Percentiles rank a stretch among this genome's conserved stretches.
These are phyloP conservation scores for Platanus orientalis DNA, from an alignment of 164 flowering plant species.

Conservation along the genomic window DNA sequence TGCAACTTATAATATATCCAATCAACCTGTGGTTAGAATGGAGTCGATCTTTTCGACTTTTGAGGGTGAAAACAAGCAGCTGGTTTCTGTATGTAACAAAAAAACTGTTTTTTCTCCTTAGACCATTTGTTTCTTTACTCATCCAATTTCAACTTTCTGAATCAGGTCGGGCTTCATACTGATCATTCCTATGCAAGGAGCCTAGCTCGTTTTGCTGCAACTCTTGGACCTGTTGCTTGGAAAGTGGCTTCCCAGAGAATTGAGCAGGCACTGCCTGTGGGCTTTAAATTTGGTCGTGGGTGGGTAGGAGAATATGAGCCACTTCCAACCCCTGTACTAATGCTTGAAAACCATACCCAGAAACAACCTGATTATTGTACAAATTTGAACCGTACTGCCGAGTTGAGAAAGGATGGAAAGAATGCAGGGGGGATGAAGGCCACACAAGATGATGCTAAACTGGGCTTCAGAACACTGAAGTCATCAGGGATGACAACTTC, in stretches of 20 bases:
- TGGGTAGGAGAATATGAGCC: conserved; percentile 99
- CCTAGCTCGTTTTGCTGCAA: conserved; percentile 88
- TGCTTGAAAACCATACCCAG: conserved; percentile 34
- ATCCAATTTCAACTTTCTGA: conserved; percentile 12
- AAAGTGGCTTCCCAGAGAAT: conserved; percentile 73
- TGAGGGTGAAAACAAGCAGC: conserved; percentile 77
- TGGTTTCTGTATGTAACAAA: conserved; percentile 62
- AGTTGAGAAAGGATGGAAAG: conserved; percentile 25
- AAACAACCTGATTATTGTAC: conserved; percentile 28
- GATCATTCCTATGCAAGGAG: conserved; percentile 90
- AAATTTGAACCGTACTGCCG: conserved; percentile 17
- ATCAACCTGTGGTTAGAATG: conserved; percentile 33
- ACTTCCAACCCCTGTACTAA: conserved; percentile 59
- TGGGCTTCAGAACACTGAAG: conserved; percentile 9
- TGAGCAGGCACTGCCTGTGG: conserved; percentile 71
- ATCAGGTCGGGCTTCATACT: conserved; percentile 86
- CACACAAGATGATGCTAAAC: conserved; percentile 5
- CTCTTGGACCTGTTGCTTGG: conserved; percentile 93
- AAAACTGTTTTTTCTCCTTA: neutral
- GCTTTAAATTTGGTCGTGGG: conserved; percentile 76
- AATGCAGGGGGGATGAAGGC: conserved; percentile 2
- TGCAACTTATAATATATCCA: conserved; percentile 51
- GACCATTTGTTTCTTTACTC: conserved; percentile 7
- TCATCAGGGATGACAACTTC: conserved; percentile 5
- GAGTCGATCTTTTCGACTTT: conserved; percentile 67